phyloP scores from a whole-genome alignment of 1,284 basidiomycete genomes.

The Coriolopsis trogii region DNA sequence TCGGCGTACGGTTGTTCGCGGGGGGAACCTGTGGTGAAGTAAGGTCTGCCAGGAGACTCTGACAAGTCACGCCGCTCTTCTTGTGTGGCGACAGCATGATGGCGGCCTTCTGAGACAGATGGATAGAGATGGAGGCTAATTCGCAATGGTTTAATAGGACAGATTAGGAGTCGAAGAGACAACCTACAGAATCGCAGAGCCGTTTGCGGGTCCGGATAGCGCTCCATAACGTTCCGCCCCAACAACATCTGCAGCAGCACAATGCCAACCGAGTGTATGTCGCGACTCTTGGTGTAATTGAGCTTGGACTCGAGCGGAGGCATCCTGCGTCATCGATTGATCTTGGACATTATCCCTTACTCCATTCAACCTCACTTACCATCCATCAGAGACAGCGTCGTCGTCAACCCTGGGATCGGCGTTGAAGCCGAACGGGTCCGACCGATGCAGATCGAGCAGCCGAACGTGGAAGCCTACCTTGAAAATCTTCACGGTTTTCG shows the following conservation, averaged over 20 bases:
- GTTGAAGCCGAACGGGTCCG: slow-evolving; percentile 64
- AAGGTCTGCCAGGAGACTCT: slow-evolving; percentile 44
- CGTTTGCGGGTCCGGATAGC: slow-evolving; percentile 38
- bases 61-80: slow-evolving; percentile 55
- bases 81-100: slow-evolving; percentile 63
- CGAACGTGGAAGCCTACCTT: slow-evolving; percentile 64
- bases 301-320: slow-evolving; percentile 63
- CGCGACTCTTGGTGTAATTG: slow-evolving; percentile 68
- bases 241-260: slow-evolving; percentile 78
- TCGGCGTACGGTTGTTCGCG: slow-evolving; percentile 31
- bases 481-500: slow-evolving; percentile 68
- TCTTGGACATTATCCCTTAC: not conserved
- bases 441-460: slow-evolving; percentile 71
- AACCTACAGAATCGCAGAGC: slow-evolving; percentile 32
- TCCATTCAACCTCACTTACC: slow-evolving; percentile 43
- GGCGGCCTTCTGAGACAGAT: slow-evolving; percentile 50
- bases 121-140: slow-evolving; percentile 53
- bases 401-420: slow-evolving; percentile 44
- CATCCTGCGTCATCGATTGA: slow-evolving; percentile 65
- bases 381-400: slow-evolving; percentile 55
- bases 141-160: not conserved
- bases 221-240: slow-evolving; percentile 64
- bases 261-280: slow-evolving; percentile 76
- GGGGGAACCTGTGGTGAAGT: slow-evolving; percentile 28
- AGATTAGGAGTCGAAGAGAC: not conserved